Evolutionary conservation across 768 basidiomycete species (phyloP), one percentile per base, ranked within the genome.

Genomic region (Calocybe gangraenosa): DNA sequence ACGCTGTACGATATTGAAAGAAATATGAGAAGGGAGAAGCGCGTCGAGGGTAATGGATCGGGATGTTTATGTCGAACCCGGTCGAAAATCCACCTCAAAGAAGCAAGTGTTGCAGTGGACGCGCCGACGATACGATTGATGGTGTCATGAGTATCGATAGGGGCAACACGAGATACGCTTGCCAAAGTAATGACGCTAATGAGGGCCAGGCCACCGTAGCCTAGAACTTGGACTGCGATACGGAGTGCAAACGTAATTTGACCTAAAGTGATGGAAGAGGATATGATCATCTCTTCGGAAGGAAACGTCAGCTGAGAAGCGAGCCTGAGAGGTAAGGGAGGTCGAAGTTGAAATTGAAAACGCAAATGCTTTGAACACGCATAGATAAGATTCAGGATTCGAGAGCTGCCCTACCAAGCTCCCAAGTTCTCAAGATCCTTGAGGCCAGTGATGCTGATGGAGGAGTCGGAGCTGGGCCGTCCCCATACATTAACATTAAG

Each of bases 171-270:
- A 4, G 59, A 54, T 3, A 54, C 48, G 31, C 38, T 51, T 17
- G 48, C 54, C n/a, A 61, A 37, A 28, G 53, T 44, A 14, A 61
- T 49, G 39, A 52, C 37, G 19, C 52, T 47, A n/a, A 61, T 42
- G 31, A 61, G 47, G 20, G 48, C 48, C 17, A 53, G 36, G 2
- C 58, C 58, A 3, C 42, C 49, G 42, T 54, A 55, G 3, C 54
- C 33, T 2, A 61, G 52, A 28, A 57, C 56, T 35, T 61, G 59
- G 31, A 61, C 54, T 35, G 49, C 49, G 15, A 52, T 54, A 41
- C 59, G 56, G 21, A 61, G 42, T 22, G 57, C 46, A 32, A 61
- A 58, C 1, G 59, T 58, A 31, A 61, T 45, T 46, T 58, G 56
- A 23, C 59, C 56, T 5, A 55, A 44, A 8, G 56, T 58, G 21